Percentiles rank a stretch among this genome's conserved stretches.
Conservation (phyloP, 2,329 filamentous ascomycete genomes). For the Xylaria sp. region DNA sequence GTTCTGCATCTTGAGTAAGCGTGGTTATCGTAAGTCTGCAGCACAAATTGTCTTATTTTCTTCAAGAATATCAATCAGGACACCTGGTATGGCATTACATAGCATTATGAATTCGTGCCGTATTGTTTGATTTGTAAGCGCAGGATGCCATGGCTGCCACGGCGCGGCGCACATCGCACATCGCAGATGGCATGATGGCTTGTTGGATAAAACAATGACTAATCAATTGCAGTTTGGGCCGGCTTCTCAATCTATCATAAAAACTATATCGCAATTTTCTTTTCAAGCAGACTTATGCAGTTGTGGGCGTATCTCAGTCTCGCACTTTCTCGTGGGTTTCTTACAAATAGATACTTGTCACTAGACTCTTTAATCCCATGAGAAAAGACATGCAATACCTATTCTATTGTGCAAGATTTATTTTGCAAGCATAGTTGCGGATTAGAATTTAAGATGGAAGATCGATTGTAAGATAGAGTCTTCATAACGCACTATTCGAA, state of each 20-base stretch:
- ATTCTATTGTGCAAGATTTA: too few relatives aligned
- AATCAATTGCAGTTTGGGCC: not conserved
- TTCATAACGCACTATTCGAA: too few relatives aligned
- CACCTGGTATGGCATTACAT: not conserved
- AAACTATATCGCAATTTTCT: not conserved
- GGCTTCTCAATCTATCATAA: not conserved
- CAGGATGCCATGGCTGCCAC: not conserved
- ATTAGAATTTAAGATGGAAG: too few relatives aligned
- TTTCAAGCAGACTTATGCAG: not conserved
- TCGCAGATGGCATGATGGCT: not conserved
- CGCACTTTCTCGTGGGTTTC: not conserved
- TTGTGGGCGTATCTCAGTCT: not conserved
- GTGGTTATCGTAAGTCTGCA: not conserved
- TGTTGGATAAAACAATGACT: not conserved
- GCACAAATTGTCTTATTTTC: not conserved
- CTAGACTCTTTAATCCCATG: not conserved
- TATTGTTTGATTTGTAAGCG: slow-evolving; percentile 18
- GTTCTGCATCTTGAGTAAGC: slow-evolving; percentile 7
- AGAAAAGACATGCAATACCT: not conserved
- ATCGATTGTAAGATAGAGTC: too few relatives aligned
- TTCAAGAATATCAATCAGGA: not conserved
- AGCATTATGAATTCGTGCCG: not conserved
- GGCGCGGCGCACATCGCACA: not conserved
- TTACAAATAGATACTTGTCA: not conserved
- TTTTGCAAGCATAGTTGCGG: too few relatives aligned